Evolutionary conservation across 2,329 filamentous ascomycete genomes (phyloP).

Genomic region (Dactylellina haptotyla): DNA sequence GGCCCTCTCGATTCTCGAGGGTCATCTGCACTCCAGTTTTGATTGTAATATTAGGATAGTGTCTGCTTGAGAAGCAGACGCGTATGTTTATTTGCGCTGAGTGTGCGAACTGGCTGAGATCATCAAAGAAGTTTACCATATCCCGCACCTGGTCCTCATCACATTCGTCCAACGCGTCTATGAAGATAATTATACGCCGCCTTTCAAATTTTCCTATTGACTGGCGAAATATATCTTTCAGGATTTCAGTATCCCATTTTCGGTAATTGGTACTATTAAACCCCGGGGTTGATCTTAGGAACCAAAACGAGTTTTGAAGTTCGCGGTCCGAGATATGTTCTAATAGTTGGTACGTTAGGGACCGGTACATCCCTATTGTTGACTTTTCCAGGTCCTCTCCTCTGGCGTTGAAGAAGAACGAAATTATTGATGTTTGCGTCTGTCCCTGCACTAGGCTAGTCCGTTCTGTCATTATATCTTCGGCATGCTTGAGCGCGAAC

Average conservation of each 20-base stretch:
- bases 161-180: constrained; percentile 61
- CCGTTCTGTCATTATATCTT: constrained; percentile 10
- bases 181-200: constrained; percentile 45
- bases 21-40: constrained; percentile 55
- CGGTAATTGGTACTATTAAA: no score
- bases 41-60: constrained; percentile 60
- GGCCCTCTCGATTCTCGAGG: constrained; percentile 58
- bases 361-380: constrained; percentile 53
- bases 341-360: constrained; percentile 55
- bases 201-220: no score
- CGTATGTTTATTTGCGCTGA: constrained; percentile 39
- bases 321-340: constrained; percentile 50
- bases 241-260: constrained; percentile 13
- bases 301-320: neutral
- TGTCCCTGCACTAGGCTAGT: no score
- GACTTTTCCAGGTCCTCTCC: constrained; percentile 55
- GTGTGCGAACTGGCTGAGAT: constrained; percentile 44
- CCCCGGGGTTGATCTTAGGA: no score
- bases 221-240: neutral
- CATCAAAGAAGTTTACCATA: constrained; percentile 59
- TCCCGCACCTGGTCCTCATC: constrained; percentile 58
- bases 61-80: constrained; percentile 59
- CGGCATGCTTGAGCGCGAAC: constrained; percentile 29
- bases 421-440: no score
- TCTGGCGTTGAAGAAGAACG: constrained; percentile 57